Evolutionary conservation across 108 stramenopile genomes (phyloP), one percentile per base, ranked within the genome.

Genomic region (Cylindrotheca closterium): DNA sequence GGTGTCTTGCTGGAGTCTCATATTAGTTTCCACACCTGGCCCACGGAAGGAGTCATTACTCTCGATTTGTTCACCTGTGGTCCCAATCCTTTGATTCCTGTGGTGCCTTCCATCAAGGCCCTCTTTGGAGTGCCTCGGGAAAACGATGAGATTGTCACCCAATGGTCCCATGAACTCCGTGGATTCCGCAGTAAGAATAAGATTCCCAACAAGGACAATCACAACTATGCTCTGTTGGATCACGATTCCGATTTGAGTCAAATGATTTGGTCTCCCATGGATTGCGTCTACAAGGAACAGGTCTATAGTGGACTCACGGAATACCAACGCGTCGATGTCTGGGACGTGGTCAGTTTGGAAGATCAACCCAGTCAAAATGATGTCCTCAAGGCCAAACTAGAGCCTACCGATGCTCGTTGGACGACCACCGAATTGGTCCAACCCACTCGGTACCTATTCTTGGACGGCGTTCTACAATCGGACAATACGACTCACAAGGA

Each of bases 11-110:
- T 90, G 22, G 91, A 95, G 57, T 68, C 67, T 58, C 94, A 95
- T 65, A 87, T 95, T 70, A 67, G 74, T 15, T 89, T 91, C 56
- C 94, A 95, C 71, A 92, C 94, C 8, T 92, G 91, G 94, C 94
- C 94, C 42, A 87, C 88, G 21, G 88, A 89, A 55, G 94, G 94
- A 24, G 88, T 89, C 54, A 88, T 90, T 54, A 87, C 87, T 1
- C 60, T 95, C 18, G 94, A 95, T 72, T 48, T 95, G 46, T 92
- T 92, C 65, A 92, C 94, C 18, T 80, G 79, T 51, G 86, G 87
- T n/a, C 63, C 74, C 53, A 88, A 86, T 7, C 81, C 82, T 2
- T 52, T 89, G 21, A 47, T 94, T n/a, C 89, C 87, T 1, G 81
- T 81, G 25, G 63, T 94, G 1, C 71, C 75, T 8, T 68, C 55